Evolutionary conservation across 495 filamentous ascomycete species (phyloP).

Genomic region (Aspergillus haitiensis): DNA sequence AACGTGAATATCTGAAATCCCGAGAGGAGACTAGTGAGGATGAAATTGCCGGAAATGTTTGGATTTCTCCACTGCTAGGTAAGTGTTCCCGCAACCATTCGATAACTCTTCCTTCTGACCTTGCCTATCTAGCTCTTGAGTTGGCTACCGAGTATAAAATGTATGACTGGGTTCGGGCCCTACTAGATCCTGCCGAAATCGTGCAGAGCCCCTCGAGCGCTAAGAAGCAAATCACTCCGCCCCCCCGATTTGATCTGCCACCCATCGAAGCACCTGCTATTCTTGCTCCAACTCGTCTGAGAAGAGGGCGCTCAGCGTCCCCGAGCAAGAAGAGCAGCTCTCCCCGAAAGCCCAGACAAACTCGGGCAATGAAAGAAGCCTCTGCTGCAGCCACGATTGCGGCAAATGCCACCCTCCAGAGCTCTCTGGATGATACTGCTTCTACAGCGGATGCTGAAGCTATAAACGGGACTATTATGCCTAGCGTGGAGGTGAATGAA

Average conservation of each 20-base stretch:
- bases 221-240: conserved; percentile 67
- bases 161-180: conserved; percentile 81
- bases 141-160: conserved; percentile 84
- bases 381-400: conserved; percentile 47
- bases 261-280: conserved; percentile 44
- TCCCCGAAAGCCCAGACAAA: conserved; percentile 72
- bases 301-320: conserved; percentile 57
- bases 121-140: conserved; percentile 59
- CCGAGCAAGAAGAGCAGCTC: conserved; percentile 59
- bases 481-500: conserved; percentile 28
- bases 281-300: conserved; percentile 39
- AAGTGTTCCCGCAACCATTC: conserved; percentile 29
- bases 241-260: conserved; percentile 63
- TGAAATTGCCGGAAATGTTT: conserved; percentile 95
- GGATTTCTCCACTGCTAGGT: conserved; percentile 85
- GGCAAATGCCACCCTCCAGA: conserved; percentile 52
- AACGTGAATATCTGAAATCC: conserved; percentile 81
- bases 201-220: conserved; percentile 56
- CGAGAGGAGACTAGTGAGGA: conserved; percentile 77
- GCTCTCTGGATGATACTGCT: conserved; percentile 48
- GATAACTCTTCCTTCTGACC: conserved; percentile 8
- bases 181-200: conserved; percentile 75
- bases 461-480: conserved; percentile 28
- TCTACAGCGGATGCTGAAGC: conserved; percentile 32
- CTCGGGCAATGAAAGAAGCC: conserved; percentile 56